phyloP scores from a whole-genome alignment of 768 basidiomycete genomes.

The Leccinum rimulosum region DNA sequence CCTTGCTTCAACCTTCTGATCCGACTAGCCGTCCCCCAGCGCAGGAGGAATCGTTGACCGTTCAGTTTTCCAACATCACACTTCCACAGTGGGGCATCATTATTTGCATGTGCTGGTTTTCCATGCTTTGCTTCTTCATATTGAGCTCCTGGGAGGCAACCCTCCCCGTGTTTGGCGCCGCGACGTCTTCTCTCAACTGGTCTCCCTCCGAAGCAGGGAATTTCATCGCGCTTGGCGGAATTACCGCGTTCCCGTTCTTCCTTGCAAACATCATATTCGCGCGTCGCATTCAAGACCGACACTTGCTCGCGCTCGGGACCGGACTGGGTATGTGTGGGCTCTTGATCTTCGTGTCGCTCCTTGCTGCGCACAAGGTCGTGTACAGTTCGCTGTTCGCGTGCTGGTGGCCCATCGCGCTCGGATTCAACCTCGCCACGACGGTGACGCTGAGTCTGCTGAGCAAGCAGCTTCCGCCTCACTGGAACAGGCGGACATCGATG shows the following conservation, averaged over 20 bases:
- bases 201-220: slow-evolving; percentile 65
- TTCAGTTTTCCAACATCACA: background rate
- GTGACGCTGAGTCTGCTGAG: background rate
- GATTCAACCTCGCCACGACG: background rate
- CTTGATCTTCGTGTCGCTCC: slow-evolving; percentile 47
- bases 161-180: slow-evolving; percentile 58
- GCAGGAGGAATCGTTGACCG: background rate
- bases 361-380: slow-evolving; percentile 39
- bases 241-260: slow-evolving; percentile 64
- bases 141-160: slow-evolving; percentile 54
- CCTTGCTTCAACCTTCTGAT: background rate
- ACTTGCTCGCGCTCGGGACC: slow-evolving; percentile 52
- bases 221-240: slow-evolving; percentile 67
- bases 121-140: slow-evolving; percentile 58
- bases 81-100: background rate
- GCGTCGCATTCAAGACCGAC: slow-evolving; percentile 57
- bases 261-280: slow-evolving; percentile 57
- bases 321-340: slow-evolving; percentile 52
- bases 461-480: background rate
- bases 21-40: background rate
- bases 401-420: background rate
- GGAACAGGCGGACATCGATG: background rate
- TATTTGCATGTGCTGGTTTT: slow-evolving; percentile 67
- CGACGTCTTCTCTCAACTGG: slow-evolving; percentile 44
- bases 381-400: slow-evolving; percentile 40